phyloP scores from a whole-genome alignment of 2,329 filamentous ascomycete genomes.

The Hymenoscyphus occultus region DNA sequence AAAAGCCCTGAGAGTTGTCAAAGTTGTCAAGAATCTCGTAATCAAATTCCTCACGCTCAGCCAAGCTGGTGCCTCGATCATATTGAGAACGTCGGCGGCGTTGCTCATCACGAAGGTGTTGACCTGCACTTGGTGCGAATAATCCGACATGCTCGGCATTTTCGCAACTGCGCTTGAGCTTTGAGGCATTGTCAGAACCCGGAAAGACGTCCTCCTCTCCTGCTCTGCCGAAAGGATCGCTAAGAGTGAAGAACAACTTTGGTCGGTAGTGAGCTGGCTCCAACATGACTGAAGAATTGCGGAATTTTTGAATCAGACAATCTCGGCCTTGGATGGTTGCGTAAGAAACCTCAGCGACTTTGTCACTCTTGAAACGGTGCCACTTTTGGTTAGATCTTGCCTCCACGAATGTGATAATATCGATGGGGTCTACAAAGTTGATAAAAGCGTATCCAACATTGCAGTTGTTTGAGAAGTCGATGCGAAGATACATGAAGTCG shows the following conservation, averaged over 20 bases:
- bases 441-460: conserved; percentile 97
- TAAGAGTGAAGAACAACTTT: conserved; percentile 61
- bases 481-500: conserved; percentile 93
- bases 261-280: conserved; percentile 79
- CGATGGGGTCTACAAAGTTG: conserved; percentile 79
- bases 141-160: conserved; percentile 82
- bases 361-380: conserved; percentile 80
- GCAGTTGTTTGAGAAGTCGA: conserved; percentile 81
- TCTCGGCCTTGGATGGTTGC: conserved; percentile 95
- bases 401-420: conserved; percentile 73
- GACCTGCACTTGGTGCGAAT: conserved; percentile 75
- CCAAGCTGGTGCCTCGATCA: conserved; percentile 75
- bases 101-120: conserved; percentile 72
- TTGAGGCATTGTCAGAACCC: conserved; percentile 76
- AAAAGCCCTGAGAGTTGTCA: conserved; percentile 10
- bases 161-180: conserved; percentile 82
- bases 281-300: conserved; percentile 94
- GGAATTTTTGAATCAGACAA: conserved; percentile 88
- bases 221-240: conserved; percentile 55
- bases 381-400: conserved; percentile 69
- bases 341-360: conserved; percentile 87
- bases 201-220: conserved; percentile 77
- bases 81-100: conserved; percentile 70
- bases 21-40: conserved; percentile 22
- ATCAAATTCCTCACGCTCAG: conserved; percentile 41